Evolutionary conservation across 768 basidiomycete species (phyloP), one percentile per base, ranked within the genome.

Genomic region (Boletus sp.): DNA sequence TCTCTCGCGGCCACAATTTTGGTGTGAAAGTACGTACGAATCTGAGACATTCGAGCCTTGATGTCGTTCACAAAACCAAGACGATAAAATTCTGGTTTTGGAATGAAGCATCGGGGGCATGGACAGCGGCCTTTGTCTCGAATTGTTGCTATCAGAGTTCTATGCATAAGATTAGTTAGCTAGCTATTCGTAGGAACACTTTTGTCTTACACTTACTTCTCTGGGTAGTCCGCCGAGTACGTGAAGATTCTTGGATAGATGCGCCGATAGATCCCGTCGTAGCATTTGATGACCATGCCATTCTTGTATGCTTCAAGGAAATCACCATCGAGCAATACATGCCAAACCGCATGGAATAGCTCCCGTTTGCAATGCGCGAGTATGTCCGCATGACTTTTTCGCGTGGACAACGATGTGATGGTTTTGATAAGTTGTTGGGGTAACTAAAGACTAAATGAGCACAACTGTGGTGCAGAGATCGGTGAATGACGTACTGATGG

Each of bases 41-140:
- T 41, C 17, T 28, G 24, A 7, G 40, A 52, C 11, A 49, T 20
- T 37, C 30, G 17, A 6, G 46, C 54, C n/a, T 50, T 10, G 15
- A 55, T 41, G 49, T 71, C 69, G 8, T 17, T 15, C 6, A 30
- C 3, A 7, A 54, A 59, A 3, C 69, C 67, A 11, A 70, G 55
- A 4, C 10, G 28, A 17, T 52, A 7, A 17, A 72, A 65, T 1
- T 53, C 8, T 4, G 44, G 41, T 33, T 65, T 66, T 15, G 50
- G 35, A 2, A 68, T 47, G 1, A 59, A 41, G 55, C 72, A 74
- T 5, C 59, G 57, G 7, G 72, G 69, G 46, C 72, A 74, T 24
- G 60, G 71, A 47, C 69, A 71, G 12, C n/a, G 12, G 0, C 69
- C 72, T 11, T 67, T 54, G 39, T 71, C 60, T 3, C 62, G 61